A percentile compares a stretch with the other conserved stretches of the same genome.
Conservation (phyloP, 257 asterid species). For the Ilex aquifolium region DNA sequence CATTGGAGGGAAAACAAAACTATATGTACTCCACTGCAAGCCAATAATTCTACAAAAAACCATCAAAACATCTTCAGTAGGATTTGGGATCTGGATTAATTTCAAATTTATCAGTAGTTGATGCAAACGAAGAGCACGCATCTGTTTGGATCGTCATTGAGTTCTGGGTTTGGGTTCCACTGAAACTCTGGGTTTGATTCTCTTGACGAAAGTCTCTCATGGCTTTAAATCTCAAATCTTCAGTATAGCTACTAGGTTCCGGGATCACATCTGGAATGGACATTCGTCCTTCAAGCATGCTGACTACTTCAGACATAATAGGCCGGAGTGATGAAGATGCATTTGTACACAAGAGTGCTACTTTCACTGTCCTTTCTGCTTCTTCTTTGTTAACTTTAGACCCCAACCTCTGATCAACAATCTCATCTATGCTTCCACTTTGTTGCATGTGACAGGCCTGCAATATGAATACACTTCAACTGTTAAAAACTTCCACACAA, state of each 20-base stretch:
- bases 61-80: not conserved
- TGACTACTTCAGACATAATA: constrained; percentile 69
- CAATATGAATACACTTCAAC: not conserved
- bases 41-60: not conserved
- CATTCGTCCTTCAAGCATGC: constrained; percentile 68
- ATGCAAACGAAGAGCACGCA: constrained; percentile 14
- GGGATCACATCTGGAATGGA: constrained; percentile 41
- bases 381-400: constrained; percentile 37
- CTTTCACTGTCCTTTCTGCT: constrained; percentile 44
- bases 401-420: constrained; percentile 47
- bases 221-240: constrained; percentile 70
- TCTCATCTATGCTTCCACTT: constrained; percentile 42
- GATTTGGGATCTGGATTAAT: not conserved
- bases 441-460: constrained; percentile 72
- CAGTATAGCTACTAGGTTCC: constrained; percentile 37
- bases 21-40: not conserved
- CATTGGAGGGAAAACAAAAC: too few species aligned
- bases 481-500: not conserved
- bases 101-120: constrained; percentile 8
- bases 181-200: constrained; percentile 29
- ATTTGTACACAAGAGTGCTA: constrained; percentile 68
- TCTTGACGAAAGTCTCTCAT: constrained; percentile 60
- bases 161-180: constrained; percentile 11
- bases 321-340: constrained; percentile 72
- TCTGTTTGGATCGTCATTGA: constrained; percentile 12